These are phyloP conservation scores for Dictyostelium firmibasis DNA, from an alignment of 78 protist genomes.

Conservation along the genomic window DNA sequence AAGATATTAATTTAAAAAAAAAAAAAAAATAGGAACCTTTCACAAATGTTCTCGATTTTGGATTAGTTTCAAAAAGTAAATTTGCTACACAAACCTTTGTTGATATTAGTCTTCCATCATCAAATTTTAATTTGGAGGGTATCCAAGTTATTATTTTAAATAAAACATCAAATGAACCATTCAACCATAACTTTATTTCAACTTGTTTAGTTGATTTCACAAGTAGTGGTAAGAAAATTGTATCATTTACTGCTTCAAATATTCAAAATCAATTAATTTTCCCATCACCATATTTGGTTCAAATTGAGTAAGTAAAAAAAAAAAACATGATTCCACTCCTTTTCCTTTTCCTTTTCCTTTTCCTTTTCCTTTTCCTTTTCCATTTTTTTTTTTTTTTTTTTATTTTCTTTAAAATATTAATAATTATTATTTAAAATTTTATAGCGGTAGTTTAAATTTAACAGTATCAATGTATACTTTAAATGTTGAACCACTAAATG, in stretches of 20 bases:
- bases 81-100: not conserved
- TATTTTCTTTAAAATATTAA: not conserved
- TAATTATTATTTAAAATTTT: not conserved
- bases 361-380: not conserved
- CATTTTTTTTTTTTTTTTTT: too few species aligned
- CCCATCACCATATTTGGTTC: conserved; percentile 63
- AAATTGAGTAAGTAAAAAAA: conserved; percentile 5
- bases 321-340: too few species aligned
- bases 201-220: conserved; percentile 6
- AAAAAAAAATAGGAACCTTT: not conserved
- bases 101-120: conserved; percentile 6
- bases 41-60: not conserved
- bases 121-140: conserved; percentile 29
- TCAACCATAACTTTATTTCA: conserved; percentile 13
- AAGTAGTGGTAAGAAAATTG: conserved; percentile 33
- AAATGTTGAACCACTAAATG: not conserved
- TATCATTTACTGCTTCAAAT: conserved; percentile 54
- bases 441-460: conserved; percentile 24
- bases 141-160: conserved; percentile 29
- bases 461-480: conserved; percentile 9
- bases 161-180: not conserved
- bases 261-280: conserved; percentile 14
- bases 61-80: not conserved
- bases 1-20: not conserved
- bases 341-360: too few species aligned